Evolutionary conservation across 208 protist genomes (phyloP).

Genomic region (Novymonas esmeraldas): DNA sequence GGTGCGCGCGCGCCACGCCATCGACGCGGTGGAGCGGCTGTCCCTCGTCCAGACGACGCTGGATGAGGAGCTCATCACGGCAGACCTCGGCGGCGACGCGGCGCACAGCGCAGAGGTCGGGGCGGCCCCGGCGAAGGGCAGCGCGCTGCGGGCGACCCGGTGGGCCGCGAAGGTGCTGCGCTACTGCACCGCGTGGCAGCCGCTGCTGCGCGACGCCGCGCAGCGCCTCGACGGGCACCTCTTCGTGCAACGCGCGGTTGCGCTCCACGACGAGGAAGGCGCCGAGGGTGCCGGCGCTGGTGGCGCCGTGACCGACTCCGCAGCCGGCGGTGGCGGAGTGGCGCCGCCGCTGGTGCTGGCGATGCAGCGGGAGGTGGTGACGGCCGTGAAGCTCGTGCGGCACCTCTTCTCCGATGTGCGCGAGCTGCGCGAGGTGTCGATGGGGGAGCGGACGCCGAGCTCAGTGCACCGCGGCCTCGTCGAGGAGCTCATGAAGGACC

Average conservation of each 20-base stretch:
- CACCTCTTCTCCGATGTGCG: slow-evolving; percentile 76
- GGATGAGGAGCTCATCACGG: slow-evolving; percentile 52
- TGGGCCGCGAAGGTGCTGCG: slow-evolving; percentile 60
- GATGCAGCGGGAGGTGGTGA: slow-evolving; percentile 90
- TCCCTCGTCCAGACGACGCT: slow-evolving; percentile 60
- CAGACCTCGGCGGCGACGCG: neutral
- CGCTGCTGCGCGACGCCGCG: slow-evolving; percentile 17
- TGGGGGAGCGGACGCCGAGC: slow-evolving; percentile 84
- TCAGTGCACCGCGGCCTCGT: slow-evolving; percentile 90
- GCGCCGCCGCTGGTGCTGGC: slow-evolving; percentile 87
- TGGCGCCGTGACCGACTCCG: neutral
- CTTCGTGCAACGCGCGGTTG: slow-evolving; percentile 38
- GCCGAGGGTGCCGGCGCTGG: slow-evolving; percentile 8
- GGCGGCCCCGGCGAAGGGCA: neutral
- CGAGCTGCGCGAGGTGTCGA: slow-evolving; percentile 64
- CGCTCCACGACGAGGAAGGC: slow-evolving; percentile 27
- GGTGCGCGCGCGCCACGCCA: slow-evolving; percentile 61
- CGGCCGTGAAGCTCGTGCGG: slow-evolving; percentile 58
- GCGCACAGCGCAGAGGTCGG: neutral
- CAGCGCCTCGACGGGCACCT: slow-evolving; percentile 32
- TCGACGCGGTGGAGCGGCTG: slow-evolving; percentile 69
- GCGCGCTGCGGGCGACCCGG: slow-evolving; percentile 27
- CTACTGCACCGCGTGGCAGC: slow-evolving; percentile 49
- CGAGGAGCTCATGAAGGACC: slow-evolving; percentile 72
- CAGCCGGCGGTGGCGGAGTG: neutral